Evolutionary conservation across 2,329 filamentous ascomycete species (phyloP), one percentile per base, ranked within the genome.

Genomic region (Xylaria polymorpha): DNA sequence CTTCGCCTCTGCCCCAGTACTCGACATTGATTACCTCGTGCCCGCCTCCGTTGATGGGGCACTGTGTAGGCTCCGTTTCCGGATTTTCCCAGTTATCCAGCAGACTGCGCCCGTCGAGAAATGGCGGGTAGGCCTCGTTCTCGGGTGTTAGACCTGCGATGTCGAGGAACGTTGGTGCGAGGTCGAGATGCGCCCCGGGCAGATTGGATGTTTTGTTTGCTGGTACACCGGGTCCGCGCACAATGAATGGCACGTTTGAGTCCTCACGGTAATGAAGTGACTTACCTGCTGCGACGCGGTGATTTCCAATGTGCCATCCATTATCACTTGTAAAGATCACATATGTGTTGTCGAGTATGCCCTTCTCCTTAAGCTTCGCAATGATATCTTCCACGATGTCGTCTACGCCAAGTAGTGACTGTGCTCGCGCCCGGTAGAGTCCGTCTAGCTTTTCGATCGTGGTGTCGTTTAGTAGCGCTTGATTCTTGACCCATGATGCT

Each of bases 371-470:
- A 0, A 80, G 71, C 62, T 69, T 71, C 4, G 69, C 46, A 0
- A 81, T 56, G 1, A 80, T 74, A 58, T 80, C 78, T 37, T 76
- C 73, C 4, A 80, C 70, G 3, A 80, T 78, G 22, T 80, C 79
- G 48, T 81, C 79, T 0, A 81, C 71, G 3, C 78, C 77, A 18
- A 72, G 66, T 1, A 80, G 67, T 0, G 75, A 69, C n/a, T 76
- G 72, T 1, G 75, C 56, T 1, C 78, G 68, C 8, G 61, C 59
- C 10, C 64, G 64, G 20, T 64, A 67, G 10, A 64, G 61, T 12
- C 48, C 62, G 22, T 72, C 70, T 1, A 63, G 44, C 32, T n/a
- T 48, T 20, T 48, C 61, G 4, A 67, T 67, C 12, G 43, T 63
- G 1, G 62, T 66, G 3, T 44, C 55, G 15, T 72, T 70, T 39